Evolutionary conservation across 768 basidiomycete species (phyloP).

Genomic region (Amanita subjunquillea): DNA sequence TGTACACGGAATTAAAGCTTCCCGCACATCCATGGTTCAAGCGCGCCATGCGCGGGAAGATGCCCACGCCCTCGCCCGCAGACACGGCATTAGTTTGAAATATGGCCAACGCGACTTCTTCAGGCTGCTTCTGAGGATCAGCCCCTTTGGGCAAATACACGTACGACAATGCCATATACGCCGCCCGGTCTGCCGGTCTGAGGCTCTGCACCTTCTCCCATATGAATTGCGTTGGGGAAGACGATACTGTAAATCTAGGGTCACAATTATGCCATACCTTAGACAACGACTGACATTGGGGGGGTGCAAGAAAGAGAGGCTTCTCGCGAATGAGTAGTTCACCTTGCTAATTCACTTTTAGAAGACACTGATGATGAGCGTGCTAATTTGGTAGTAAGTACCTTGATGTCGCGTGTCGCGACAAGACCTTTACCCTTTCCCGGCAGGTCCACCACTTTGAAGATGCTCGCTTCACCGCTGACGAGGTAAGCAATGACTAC

Average conservation of each 20-base stretch:
- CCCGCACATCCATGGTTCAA: slow-evolving; percentile 61
- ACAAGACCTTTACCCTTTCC: slow-evolving; percentile 48
- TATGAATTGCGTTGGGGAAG: slow-evolving; percentile 37
- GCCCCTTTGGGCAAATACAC: slow-evolving; percentile 36
- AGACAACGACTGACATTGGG: slow-evolving; percentile 26
- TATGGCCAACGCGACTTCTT: slow-evolving; percentile 48
- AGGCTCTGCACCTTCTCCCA: slow-evolving; percentile 23
- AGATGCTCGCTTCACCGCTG: slow-evolving; percentile 9
- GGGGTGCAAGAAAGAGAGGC: slow-evolving; percentile 44
- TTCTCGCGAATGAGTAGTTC: slow-evolving; percentile 46
- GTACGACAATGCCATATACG: slow-evolving; percentile 48
- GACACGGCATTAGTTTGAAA: slow-evolving; percentile 59
- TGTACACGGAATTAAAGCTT: slow-evolving; percentile 60
- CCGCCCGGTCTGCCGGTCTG: slow-evolving; percentile 20
- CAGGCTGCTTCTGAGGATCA: slow-evolving; percentile 23
- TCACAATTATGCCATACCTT: neutral
- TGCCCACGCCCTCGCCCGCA: slow-evolving; percentile 40
- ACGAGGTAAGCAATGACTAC: neutral
- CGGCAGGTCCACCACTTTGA: slow-evolving; percentile 35
- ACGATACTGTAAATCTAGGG: slow-evolving; percentile 21
- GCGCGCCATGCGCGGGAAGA: slow-evolving; percentile 62
- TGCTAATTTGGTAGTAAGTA: slow-evolving; percentile 14
- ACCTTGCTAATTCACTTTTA: slow-evolving; percentile 33
- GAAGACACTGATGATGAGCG: neutral
- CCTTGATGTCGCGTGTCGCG: slow-evolving; percentile 41